Evolutionary conservation across 305 asterid genomes (phyloP), one percentile per base, ranked within the genome.

Genomic region (Fraxinus sp.): DNA sequence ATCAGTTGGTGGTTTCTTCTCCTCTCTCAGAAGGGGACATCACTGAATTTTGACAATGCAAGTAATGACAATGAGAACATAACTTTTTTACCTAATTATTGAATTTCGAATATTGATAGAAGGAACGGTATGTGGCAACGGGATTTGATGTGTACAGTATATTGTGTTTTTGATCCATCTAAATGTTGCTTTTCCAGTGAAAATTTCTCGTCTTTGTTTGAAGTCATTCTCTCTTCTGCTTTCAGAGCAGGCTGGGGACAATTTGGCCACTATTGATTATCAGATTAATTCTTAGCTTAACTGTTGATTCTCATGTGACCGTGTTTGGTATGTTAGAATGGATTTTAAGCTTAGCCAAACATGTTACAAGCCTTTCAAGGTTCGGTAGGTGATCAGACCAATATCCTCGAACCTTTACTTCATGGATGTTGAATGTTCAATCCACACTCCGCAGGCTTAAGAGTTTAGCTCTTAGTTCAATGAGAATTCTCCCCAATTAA

Each of bases 1-100:
- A 89, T 79, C 96, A 28, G n/a, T 14, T 14, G 92, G 94, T 77
- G 98, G 99, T 22, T 91, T 95, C 49, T 92, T 95, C 81, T 93
- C 98, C 3, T 79, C 94, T 10, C 89, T 95, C 62, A 88, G 94
- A 81, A 94, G 93, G 5, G 97, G 89, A 35, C 88, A 85, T 79
- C 85, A 87, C 83, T 86, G 86, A 87, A 30, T 41, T 46, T 52
- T 26, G 73, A 75, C 0, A 7, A 57, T 85, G 83, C 14, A 68
- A 68, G 75, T 10, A 28, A 26, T 26, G 20, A 68, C 75, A 24
- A 5, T 68, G 75, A 35, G 7, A 22, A 64, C 75, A 24, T 3
- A 28, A 26, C 75, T 8, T 26, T 11, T 13, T 68, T 68, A 24
- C 39, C 4, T 14, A 1, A 2, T 68, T 9, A 68, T 70, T 14